These are phyloP conservation scores for Akanthomyces dipterigenus DNA, from an alignment of 2,329 filamentous ascomycete genomes.

Conservation along the genomic window DNA sequence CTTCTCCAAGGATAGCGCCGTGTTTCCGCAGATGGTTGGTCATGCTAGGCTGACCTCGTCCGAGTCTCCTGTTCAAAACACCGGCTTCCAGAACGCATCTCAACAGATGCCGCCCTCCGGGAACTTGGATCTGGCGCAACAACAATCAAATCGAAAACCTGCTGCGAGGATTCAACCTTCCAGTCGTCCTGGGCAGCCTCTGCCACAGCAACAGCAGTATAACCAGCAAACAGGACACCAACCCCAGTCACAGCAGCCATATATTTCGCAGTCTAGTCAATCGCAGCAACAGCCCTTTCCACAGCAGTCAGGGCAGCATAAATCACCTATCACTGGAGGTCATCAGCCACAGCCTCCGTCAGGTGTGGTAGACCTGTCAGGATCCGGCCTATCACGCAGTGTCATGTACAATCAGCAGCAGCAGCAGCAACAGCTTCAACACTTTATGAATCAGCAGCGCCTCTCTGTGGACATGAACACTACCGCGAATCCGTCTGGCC, in stretches of 20 bases:
- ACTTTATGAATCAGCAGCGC: conserved; percentile 12
- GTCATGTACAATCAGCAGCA: conserved; percentile 10
- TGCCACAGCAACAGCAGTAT: not conserved
- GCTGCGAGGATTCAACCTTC: not conserved
- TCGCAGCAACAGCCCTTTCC: not conserved
- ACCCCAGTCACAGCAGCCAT: not conserved
- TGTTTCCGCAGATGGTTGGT: not conserved
- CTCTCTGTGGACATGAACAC: conserved; percentile 8
- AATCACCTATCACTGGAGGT: conserved; percentile 6
- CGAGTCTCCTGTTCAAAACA: conserved; percentile 8
- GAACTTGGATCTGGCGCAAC: not conserved
- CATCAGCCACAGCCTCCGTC: conserved; percentile 6
- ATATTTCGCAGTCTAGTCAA: not conserved
- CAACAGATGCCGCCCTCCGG: conserved; percentile 7
- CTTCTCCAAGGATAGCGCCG: conserved; percentile 2
- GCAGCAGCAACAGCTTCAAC: conserved; percentile 11
- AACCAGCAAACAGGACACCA: conserved; percentile 1
- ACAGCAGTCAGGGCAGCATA: conserved; percentile 7
- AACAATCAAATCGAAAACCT: not conserved
- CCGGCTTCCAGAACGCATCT: conserved; percentile 6
- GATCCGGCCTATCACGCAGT: not conserved
- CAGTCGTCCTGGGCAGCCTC: not conserved
- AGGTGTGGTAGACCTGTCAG: conserved; percentile 6
- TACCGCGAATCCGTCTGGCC: not conserved
- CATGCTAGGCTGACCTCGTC: conserved; percentile 4